phyloP scores from a whole-genome alignment of 2,329 filamentous ascomycete species.

The Phaeosphaeria sp. region DNA sequence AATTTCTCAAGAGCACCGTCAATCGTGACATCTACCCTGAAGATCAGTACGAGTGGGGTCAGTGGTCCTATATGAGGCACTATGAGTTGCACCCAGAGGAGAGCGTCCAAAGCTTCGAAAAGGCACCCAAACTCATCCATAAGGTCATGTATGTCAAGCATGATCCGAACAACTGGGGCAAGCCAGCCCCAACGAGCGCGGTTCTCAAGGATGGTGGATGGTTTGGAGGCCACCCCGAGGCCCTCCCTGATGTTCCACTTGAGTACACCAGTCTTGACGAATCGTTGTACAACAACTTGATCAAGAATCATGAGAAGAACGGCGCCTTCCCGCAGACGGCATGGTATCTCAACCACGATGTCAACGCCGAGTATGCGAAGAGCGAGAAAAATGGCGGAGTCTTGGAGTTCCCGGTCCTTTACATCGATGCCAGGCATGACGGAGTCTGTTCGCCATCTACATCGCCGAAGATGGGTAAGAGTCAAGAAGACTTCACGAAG shows the following conservation, averaged over 20 bases:
- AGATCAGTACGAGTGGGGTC: slow-evolving; percentile 50
- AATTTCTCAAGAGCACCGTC: slow-evolving; percentile 42
- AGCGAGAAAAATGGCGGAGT: slow-evolving; percentile 45
- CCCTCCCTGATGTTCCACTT: slow-evolving; percentile 39
- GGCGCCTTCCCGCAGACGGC: slow-evolving; percentile 50
- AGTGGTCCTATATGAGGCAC: slow-evolving; percentile 45
- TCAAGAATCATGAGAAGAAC: slow-evolving; percentile 48
- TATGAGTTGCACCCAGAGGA: slow-evolving; percentile 34
- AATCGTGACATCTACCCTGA: slow-evolving; percentile 56
- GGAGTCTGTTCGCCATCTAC: slow-evolving; percentile 38
- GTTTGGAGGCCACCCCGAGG: slow-evolving; percentile 37
- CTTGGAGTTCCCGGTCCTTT: slow-evolving; percentile 47
- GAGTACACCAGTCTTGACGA: slow-evolving; percentile 37
- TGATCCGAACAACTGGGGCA: slow-evolving; percentile 29
- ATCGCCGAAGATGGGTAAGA: slow-evolving; percentile 43
- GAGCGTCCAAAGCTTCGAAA: slow-evolving; percentile 27
- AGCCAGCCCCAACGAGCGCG: slow-evolving; percentile 26
- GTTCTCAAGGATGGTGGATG: slow-evolving; percentile 37
- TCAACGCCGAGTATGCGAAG: slow-evolving; percentile 52
- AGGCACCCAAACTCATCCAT: slow-evolving; percentile 27
- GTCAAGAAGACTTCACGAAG: slow-evolving; percentile 43
- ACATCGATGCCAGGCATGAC: slow-evolving; percentile 51
- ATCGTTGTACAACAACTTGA: slow-evolving; percentile 32
- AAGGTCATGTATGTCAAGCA: slow-evolving; percentile 32
- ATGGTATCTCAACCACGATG: slow-evolving; percentile 54